phyloP scores from a whole-genome alignment of 108 stramenopile genomes.

The Cyclotella atomus region DNA sequence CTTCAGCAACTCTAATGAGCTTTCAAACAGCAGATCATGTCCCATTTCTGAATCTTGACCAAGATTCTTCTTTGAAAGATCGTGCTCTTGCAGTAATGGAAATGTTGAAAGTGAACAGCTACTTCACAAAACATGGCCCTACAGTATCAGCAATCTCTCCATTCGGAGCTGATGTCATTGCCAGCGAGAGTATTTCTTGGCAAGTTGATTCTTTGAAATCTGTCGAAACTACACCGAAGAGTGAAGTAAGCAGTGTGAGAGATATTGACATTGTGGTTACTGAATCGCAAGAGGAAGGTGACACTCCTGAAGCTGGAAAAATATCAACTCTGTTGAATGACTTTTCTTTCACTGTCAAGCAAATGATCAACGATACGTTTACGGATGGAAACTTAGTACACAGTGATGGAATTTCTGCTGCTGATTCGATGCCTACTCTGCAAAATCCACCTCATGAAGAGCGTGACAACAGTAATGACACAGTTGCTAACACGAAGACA shows the following conservation, averaged over 20 bases:
- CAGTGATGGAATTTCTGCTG: neutral
- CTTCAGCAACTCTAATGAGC: neutral
- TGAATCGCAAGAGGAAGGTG: neutral
- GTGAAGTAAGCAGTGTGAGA: neutral
- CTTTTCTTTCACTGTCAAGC: constrained; percentile 1
- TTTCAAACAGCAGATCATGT: neutral
- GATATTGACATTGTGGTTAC: constrained; percentile 5
- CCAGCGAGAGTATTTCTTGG: neutral
- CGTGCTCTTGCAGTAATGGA: neutral
- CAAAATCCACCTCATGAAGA: neutral
- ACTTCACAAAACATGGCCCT: neutral
- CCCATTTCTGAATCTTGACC: neutral
- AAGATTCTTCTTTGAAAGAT: neutral
- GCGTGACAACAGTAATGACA: neutral
- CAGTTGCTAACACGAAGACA: neutral
- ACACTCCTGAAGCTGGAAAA: neutral
- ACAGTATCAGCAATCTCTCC: too few relatives aligned
- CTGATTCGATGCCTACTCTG: neutral
- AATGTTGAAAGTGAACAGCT: neutral
- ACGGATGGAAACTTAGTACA: neutral
- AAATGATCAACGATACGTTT: neutral
- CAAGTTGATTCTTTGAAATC: neutral
- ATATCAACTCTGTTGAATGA: constrained; percentile 1
- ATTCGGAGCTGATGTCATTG: neutral
- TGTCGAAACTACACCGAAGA: neutral